Evolutionary conservation across 2,329 filamentous ascomycete genomes (phyloP).

Genomic region (Aspergillus oerlinghausenensis): DNA sequence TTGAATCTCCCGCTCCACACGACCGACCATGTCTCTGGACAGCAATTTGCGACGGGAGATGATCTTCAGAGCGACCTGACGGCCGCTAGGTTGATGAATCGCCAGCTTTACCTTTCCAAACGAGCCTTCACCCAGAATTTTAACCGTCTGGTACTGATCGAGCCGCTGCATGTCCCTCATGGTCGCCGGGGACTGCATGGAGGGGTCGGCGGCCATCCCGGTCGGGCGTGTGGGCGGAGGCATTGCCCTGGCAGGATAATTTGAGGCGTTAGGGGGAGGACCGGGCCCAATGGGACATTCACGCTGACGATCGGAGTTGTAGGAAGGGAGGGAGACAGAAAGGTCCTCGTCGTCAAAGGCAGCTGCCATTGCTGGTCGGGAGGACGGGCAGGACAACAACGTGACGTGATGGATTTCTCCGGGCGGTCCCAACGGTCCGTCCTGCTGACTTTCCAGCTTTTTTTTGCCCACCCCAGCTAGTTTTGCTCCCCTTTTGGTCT

Average conservation of each 20-base stretch:
- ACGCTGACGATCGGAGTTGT: constrained; percentile 27
- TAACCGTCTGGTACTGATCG: constrained; percentile 85
- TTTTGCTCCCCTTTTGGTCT: not conserved
- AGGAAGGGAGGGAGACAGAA: constrained; percentile 61
- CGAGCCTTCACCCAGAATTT: constrained; percentile 89
- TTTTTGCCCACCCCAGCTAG: not conserved
- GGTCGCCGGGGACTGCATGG: constrained; percentile 42
- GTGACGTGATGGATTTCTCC: constrained; percentile 36
- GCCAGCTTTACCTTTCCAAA: constrained; percentile 99
- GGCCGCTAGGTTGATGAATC: constrained; percentile 82
- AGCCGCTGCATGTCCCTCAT: constrained; percentile 71
- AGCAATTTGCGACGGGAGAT: constrained; percentile 95
- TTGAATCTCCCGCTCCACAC: constrained; percentile 96
- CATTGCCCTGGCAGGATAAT: constrained; percentile 35
- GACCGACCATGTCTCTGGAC: constrained; percentile 94
- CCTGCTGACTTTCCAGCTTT: constrained; percentile 19
- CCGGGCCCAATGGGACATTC: constrained; percentile 18
- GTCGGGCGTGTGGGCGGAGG: constrained; percentile 32
- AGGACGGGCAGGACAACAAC: constrained; percentile 25
- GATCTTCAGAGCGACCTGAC: constrained; percentile 97
- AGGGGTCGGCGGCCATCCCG: constrained; percentile 23
- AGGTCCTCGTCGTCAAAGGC: constrained; percentile 76
- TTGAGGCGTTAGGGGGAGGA: constrained; percentile 19
- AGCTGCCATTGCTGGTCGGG: constrained; percentile 29
- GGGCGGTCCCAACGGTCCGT: constrained; percentile 14